Conservation (phyloP, 805 yeast genomes). For the Saturnispora diversa region DNA sequence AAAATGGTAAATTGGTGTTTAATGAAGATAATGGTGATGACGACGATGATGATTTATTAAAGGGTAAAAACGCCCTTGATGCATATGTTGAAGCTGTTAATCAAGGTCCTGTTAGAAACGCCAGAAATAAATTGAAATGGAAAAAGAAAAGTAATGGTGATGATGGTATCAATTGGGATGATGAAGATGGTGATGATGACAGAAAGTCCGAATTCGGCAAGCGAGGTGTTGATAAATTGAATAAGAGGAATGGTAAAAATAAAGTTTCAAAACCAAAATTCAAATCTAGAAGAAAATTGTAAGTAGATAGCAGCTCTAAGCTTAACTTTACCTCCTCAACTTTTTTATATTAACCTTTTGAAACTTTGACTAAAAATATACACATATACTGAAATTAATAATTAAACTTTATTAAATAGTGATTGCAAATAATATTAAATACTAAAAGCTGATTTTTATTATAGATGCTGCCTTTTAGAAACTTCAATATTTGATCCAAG, state of each 20-base stretch:
- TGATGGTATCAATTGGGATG: slow-evolving; percentile 46
- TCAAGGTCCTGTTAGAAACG: slow-evolving; percentile 91
- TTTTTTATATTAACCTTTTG: background rate
- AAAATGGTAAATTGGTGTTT: slow-evolving; percentile 64
- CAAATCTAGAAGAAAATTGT: slow-evolving; percentile 54
- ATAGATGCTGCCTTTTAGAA: background rate
- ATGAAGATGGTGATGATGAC: slow-evolving; percentile 21
- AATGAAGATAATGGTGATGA: slow-evolving; percentile 39
- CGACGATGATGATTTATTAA: slow-evolving; percentile 40
- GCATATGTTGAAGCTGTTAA: slow-evolving; percentile 92
- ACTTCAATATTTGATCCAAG: background rate
- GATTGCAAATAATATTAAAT: no score
- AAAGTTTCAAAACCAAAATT: slow-evolving; percentile 38
- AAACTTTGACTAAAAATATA: background rate
- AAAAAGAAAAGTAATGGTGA: slow-evolving; percentile 41
- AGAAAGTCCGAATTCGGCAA: slow-evolving; percentile 10
- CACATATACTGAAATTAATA: background rate
- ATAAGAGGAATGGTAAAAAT: slow-evolving; percentile 19
- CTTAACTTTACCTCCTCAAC: background rate
- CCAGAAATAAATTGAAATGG: slow-evolving; percentile 81
- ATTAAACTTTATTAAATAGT: no score
- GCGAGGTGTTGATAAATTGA: slow-evolving; percentile 10
- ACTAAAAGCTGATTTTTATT: no score
- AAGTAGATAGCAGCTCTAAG: slow-evolving; percentile 12
- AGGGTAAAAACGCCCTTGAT: slow-evolving; percentile 54